These are phyloP conservation scores for Sclerotiophoma versabilis DNA, from an alignment of 2,329 filamentous ascomycete genomes.

Conservation along the genomic window DNA sequence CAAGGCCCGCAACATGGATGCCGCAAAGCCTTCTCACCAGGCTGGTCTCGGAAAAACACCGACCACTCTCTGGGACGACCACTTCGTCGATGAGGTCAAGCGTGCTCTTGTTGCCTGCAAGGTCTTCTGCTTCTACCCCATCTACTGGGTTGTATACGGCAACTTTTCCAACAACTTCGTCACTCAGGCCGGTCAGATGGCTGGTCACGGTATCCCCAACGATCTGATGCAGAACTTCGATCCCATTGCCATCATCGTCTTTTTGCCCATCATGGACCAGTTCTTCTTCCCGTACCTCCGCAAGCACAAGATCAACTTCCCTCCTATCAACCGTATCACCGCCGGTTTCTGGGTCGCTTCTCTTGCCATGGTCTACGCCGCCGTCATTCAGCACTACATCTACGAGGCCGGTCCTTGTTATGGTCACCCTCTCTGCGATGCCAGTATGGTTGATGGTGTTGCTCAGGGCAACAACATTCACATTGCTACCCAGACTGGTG, in stretches of 20 bases:
- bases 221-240: slow-evolving; percentile 59
- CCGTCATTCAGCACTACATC: slow-evolving; percentile 65
- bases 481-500: slow-evolving; percentile 55
- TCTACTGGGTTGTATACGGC: slow-evolving; percentile 56
- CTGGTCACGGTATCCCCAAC: slow-evolving; percentile 55
- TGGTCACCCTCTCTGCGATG: slow-evolving; percentile 47
- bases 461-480: slow-evolving; percentile 52
- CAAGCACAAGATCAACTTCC: slow-evolving; percentile 52
- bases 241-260: slow-evolving; percentile 55
- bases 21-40: slow-evolving; percentile 71
- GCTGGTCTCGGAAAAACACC: slow-evolving; percentile 57
- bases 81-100: slow-evolving; percentile 76
- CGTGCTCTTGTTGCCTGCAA: slow-evolving; percentile 71
- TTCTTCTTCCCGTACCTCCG: slow-evolving; percentile 53
- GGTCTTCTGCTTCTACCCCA: slow-evolving; percentile 64
- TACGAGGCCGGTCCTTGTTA: slow-evolving; percentile 63
- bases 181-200: slow-evolving; percentile 54
- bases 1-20: slow-evolving; percentile 63
- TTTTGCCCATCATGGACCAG: slow-evolving; percentile 55
- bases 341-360: slow-evolving; percentile 61
- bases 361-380: slow-evolving; percentile 62
- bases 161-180: slow-evolving; percentile 56
- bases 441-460: slow-evolving; percentile 39
- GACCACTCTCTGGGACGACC: slow-evolving; percentile 68
- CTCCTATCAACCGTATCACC: slow-evolving; percentile 62